These are phyloP conservation scores for Phellinidium pouzarii DNA, from an alignment of 1,284 basidiomycete species.

Conservation along the genomic window DNA sequence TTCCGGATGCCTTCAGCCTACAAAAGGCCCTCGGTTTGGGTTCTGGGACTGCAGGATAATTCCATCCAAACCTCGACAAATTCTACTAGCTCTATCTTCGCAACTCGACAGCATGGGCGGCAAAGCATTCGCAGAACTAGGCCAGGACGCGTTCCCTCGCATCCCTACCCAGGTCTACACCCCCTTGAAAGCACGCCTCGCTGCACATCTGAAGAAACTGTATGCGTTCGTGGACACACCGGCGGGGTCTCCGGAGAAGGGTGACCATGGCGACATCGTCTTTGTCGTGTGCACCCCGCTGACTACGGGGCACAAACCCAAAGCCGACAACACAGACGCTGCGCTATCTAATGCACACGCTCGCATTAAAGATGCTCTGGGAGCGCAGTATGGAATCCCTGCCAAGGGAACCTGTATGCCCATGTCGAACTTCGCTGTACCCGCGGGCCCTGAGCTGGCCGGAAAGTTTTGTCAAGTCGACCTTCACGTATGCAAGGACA, in stretches of 20 bases:
- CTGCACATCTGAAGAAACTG: conserved; percentile 34
- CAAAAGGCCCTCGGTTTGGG: neutral
- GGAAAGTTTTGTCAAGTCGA: conserved; percentile 49
- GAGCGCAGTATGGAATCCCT: conserved; percentile 41
- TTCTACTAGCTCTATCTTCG: neutral
- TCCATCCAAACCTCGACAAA: neutral
- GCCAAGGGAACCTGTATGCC: conserved; percentile 43
- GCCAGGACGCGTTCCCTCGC: conserved; percentile 49
- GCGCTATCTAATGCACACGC: conserved; percentile 30
- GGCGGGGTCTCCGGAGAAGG: conserved; percentile 55
- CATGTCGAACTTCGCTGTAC: conserved; percentile 60
- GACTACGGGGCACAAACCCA: conserved; percentile 8
- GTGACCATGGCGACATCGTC: conserved; percentile 60
- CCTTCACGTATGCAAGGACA: conserved; percentile 48
- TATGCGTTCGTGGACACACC: conserved; percentile 49
- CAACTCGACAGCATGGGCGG: conserved; percentile 49
- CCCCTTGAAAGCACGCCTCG: conserved; percentile 40
- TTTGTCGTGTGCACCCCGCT: conserved; percentile 46
- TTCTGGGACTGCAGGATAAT: neutral
- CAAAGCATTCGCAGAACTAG: conserved; percentile 54
- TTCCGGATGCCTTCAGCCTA: neutral
- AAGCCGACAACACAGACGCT: neutral
- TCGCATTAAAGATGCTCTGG: conserved; percentile 37
- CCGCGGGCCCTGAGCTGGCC: conserved; percentile 27
- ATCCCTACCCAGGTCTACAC: conserved; percentile 47